Evolutionary conservation across 306 rosid species (phyloP), one percentile per base, ranked within the genome.

Genomic region (Neltuma alba): DNA sequence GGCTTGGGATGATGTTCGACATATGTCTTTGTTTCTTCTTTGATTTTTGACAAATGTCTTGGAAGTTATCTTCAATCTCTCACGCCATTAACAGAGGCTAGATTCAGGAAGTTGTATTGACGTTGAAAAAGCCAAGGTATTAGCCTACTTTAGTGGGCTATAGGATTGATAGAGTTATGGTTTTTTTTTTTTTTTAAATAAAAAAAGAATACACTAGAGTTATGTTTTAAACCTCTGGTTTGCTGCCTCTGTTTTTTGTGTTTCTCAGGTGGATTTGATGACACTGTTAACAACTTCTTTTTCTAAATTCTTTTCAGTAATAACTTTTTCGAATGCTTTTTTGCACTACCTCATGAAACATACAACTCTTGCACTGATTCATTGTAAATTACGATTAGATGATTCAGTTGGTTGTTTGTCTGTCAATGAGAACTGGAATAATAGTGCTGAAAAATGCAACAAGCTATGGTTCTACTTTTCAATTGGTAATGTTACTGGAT

Each of bases 341-440:
- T 44, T 47, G 33, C 34, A 27, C 63, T 5, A 25, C 74, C 38
- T 64, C 20, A 25, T 72, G 36, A 72, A 73, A 14, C 9, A 64
- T 80, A 18, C 55, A 47, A 65, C 15, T 28, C n/a, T 34, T 33
- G n/a, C 52, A 18, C 47, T 8, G 25, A 68, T 62, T 58, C 31
- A 1, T 79, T 54, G 66, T 33, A 25, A 61, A 79, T 25, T 58
- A 23, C 57, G 58, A 80, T 18, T 27, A 40, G n/a, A 31, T 64
- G 60, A 75, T 63, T 75, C 11, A 27, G 42, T 60, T 40, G 50
- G 38, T 73, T 40, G 27, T 14, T 50, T 64, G 79, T 20, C 67
- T 65, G 75, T 12, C 74, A 50, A 14, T 60, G 47, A 48, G 31
- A 72, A 16, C 48, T 11, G 72, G 33, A 61, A 34, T 45, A 37